A percentile compares a stretch with the other conserved stretches of the same genome.
phyloP scores from a whole-genome alignment of 345 rosid genomes.

The Microcos paniculata region DNA sequence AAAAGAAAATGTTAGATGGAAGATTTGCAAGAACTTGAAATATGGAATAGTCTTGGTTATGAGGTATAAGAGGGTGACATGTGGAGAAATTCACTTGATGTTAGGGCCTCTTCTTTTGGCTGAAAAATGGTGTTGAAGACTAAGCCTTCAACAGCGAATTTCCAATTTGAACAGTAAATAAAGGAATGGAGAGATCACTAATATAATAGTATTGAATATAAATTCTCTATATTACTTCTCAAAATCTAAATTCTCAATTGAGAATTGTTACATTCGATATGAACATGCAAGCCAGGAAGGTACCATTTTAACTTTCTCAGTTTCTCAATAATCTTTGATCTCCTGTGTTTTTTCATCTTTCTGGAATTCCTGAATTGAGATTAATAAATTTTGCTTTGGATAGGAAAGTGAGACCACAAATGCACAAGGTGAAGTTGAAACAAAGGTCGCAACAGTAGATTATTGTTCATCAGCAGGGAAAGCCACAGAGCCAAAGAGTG shows the following conservation, averaged over 20 bases:
- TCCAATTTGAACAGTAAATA: not conserved
- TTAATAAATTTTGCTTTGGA: not conserved
- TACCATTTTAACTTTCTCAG: not conserved
- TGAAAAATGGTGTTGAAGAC: slow-evolving; percentile 20
- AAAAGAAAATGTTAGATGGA: not conserved
- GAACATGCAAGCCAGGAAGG: slow-evolving; percentile 31
- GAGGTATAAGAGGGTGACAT: slow-evolving; percentile 17
- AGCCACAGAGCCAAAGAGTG: slow-evolving; percentile 41
- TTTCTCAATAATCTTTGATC: not conserved
- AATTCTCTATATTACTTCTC: not conserved
- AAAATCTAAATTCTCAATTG: not conserved
- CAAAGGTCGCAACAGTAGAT: slow-evolving; percentile 43
- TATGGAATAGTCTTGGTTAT: not conserved
- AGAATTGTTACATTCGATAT: slow-evolving; percentile 18
- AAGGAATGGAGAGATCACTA: not conserved
- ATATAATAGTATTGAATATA: not conserved
- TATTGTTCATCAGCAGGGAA: slow-evolving; percentile 51
- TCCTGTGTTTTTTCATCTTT: not conserved
- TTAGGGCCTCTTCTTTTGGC: slow-evolving; percentile 24
- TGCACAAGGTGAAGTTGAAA: slow-evolving; percentile 35
- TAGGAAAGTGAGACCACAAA: slow-evolving; percentile 31
- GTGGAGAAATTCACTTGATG: slow-evolving; percentile 19
- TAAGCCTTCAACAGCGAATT: slow-evolving; percentile 7
- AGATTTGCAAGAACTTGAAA: not conserved
- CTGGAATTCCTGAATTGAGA: not conserved